Conservation (phyloP, 768 basidiomycete genomes). For the Scleroderma bovista region DNA sequence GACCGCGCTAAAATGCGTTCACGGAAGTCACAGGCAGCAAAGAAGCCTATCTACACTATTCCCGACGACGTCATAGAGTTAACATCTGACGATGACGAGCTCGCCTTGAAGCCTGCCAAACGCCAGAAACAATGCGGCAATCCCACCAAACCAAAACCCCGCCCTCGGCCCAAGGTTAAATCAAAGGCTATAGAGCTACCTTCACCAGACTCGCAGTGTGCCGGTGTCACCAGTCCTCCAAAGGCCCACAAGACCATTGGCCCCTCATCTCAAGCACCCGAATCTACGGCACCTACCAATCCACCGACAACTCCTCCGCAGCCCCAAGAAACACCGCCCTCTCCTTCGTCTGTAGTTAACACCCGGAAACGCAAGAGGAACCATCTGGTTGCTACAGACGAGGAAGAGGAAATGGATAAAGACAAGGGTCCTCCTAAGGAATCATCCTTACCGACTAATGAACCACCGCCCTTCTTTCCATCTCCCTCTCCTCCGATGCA, state of each 20-base stretch:
- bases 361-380: conserved; percentile 24
- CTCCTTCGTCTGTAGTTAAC: conserved; percentile 17
- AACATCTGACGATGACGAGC: conserved; percentile 38
- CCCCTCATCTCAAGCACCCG: conserved; percentile 29
- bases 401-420: conserved; percentile 13
- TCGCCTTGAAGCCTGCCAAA: conserved; percentile 27
- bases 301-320: conserved; percentile 20
- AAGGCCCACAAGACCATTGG: conserved; percentile 26
- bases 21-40: conserved; percentile 25
- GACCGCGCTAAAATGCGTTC: conserved; percentile 55
- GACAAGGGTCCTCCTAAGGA: background rate
- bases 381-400: conserved; percentile 5
- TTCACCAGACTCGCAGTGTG: conserved; percentile 15
- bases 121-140: conserved; percentile 27
- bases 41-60: conserved; percentile 4
- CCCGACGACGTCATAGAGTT: conserved; percentile 40
- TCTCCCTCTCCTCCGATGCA: conserved; percentile 36
- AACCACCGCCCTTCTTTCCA: conserved; percentile 44
- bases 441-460: conserved; percentile 8
- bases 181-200: conserved; percentile 7
- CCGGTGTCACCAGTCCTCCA: conserved; percentile 17
- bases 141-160: conserved; percentile 22
- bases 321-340: conserved; percentile 9
- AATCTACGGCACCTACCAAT: conserved; percentile 26
- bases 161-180: conserved; percentile 24